Percentiles rank a stretch among this genome's conserved stretches.
phyloP scores from a whole-genome alignment of 2,329 filamentous ascomycete species.

The Botryotinia narcissicola region DNA sequence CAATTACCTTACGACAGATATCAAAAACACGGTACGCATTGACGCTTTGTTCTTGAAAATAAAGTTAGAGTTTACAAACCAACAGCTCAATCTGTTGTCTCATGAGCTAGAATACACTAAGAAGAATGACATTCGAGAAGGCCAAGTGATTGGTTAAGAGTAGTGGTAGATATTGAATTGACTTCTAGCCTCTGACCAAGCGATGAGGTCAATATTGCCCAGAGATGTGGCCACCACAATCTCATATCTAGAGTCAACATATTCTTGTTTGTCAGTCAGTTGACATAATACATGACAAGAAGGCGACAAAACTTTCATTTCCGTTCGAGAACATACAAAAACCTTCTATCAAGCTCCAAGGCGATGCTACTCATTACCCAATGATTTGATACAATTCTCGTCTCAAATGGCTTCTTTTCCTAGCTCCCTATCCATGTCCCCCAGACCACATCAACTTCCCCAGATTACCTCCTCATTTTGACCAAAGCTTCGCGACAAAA shows the following conservation, averaged over 20 bases:
- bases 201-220: background rate
- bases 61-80: background rate
- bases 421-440: background rate
- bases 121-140: background rate
- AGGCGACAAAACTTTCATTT: conserved; percentile 1
- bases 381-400: background rate
- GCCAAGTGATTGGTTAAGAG: background rate
- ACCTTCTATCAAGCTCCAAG: background rate
- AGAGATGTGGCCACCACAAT: background rate
- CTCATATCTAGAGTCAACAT: background rate
- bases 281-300: background rate
- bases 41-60: background rate
- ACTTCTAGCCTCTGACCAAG: background rate
- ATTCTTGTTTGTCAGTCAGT: conserved; percentile 1
- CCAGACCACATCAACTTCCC: background rate
- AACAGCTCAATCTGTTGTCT: background rate
- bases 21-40: background rate
- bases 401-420: background rate
- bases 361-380: background rate
- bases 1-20: background rate
- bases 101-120: conserved; percentile 6
- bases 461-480: conserved; percentile 1
- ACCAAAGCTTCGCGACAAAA: conserved; percentile 10
- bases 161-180: background rate
- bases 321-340: background rate